Evolutionary conservation across 1,284 basidiomycete genomes (phyloP).

Genomic region (Schizopora paradoxa): DNA sequence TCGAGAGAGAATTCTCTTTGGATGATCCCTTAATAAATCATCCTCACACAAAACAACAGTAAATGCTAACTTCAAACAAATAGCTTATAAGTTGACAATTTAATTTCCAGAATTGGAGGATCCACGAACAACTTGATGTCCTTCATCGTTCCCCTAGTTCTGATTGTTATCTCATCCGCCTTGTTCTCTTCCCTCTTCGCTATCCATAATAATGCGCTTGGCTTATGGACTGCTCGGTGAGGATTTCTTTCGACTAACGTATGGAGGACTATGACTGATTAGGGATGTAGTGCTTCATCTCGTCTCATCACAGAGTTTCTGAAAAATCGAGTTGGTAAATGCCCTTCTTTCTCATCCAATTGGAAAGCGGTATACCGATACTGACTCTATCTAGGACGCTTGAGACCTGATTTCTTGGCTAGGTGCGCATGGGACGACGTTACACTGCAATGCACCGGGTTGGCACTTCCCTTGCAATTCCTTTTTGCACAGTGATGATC

Average conservation of each 20-base stretch:
- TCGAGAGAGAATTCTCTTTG: constrained; percentile 46
- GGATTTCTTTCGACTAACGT: constrained; percentile 12
- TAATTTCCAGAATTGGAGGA: constrained; percentile 41
- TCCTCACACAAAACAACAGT: constrained; percentile 48
- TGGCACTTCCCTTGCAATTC: too few species aligned
- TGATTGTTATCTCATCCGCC: constrained; percentile 34
- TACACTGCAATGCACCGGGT: constrained; percentile 52
- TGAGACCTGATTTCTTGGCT: constrained; percentile 65
- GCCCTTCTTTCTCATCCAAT: neutral
- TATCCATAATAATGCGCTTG: constrained; percentile 53
- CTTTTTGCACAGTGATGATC: constrained; percentile 1
- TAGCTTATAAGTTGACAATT: neutral
- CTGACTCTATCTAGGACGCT: constrained; percentile 38
- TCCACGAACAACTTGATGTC: constrained; percentile 41
- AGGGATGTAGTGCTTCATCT: constrained; percentile 37
- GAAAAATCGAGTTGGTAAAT: constrained; percentile 55
- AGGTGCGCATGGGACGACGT: constrained; percentile 57
- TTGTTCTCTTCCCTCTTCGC: constrained; percentile 41
- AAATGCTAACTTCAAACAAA: constrained; percentile 15
- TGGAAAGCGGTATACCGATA: neutral
- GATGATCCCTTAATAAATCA: constrained; percentile 50
- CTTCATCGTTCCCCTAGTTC: constrained; percentile 38
- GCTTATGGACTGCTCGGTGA: constrained; percentile 44
- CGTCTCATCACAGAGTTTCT: constrained; percentile 47
- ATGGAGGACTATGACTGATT: too few species aligned